Base-by-base conservation (phyloP, 345 rosid genomes). In the Firmiana major region DNA sequence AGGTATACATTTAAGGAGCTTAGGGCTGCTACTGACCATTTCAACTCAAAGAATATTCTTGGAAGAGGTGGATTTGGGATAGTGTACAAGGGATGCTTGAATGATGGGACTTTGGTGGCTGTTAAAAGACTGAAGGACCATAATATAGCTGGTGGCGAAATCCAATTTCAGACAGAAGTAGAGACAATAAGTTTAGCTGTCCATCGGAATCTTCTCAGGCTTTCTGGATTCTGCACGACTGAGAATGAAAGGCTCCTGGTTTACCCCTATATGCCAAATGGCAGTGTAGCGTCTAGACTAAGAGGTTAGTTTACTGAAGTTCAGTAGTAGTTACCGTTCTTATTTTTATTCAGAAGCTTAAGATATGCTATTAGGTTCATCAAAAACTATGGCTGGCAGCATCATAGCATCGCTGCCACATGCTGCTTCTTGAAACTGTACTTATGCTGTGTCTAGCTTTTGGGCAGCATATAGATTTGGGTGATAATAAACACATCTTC, bases 131-230 rank as follows among this genome's bases (percentile, higher is more conserved):
- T 97, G 78, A 97, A 91, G 77, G 99, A 97, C 83, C 91, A 89
- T 79, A 91, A 89, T 74, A 84, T 90, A 45, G 96, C 91, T 0
- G 97, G 94, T 1, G 99, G 99, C 6, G 99, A 97, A 82, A 86
- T 92, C 83, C 99, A 97, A 81, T 96, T 96, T 84, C 99, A 96
- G 86, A 96, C 99, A 31, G 98, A 96, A 85, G 95, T 96, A 73
- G 93, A 92, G 84, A 94, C 97, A 9, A 97, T 97, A 77, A 92
- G 99, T 79, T 86, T 97, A 76, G 99, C 99, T 49, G 92, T 97
- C 70, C 98, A 97, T 78, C 90, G 96, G 69, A 97, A 97, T 88
- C 98, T 97, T 63, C 96, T 97, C 40, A 86, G 99, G 87, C 99
- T 97, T 15, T 89, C 88, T 17, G 99, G 99, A 16, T 94, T 97